Conservation (phyloP, 108 stramenopile species). For the Cyclotella kingstonii region DNA sequence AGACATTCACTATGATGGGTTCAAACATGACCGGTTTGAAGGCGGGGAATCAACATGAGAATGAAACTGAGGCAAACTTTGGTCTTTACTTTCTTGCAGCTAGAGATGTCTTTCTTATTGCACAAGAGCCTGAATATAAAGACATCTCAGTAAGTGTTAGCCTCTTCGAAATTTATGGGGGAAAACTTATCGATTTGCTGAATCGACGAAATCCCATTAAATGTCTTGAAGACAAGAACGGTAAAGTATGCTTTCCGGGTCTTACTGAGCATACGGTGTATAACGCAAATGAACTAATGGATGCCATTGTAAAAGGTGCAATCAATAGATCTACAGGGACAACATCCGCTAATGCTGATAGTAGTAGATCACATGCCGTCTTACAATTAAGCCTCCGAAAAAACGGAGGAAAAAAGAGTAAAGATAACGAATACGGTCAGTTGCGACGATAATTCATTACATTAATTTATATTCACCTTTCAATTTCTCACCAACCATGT, state of each 20-base stretch:
- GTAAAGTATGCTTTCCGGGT: conserved; percentile 94
- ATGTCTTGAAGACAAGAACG: conserved; percentile 93
- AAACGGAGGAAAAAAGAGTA: conserved; percentile 45
- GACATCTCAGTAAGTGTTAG: conserved; percentile 78
- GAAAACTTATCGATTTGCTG: conserved; percentile 93
- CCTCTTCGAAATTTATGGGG: conserved; percentile 98
- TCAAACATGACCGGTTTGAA: conserved; percentile 74
- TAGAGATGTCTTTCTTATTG: conserved; percentile 83
- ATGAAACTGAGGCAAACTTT: conserved; percentile 50
- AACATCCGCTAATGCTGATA: conserved; percentile 90
- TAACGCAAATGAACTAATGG: conserved; percentile 82
- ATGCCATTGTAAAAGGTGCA: conserved; percentile 88
- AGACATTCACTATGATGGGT: conserved; percentile 98
- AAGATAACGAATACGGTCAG: conserved; percentile 67
- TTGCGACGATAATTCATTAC: background rate
- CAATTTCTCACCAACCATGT: background rate
- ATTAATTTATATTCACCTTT: background rate
- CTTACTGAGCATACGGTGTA: conserved; percentile 78
- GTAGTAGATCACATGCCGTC: conserved; percentile 93
- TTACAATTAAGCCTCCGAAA: conserved; percentile 84
- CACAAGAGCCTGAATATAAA: conserved; percentile 51
- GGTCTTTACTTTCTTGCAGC: conserved; percentile 93
- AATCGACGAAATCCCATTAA: conserved; percentile 82
- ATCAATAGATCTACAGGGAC: conserved; percentile 93
- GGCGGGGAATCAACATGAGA: conserved; percentile 55